These are phyloP conservation scores for Zarea fungicola DNA, from an alignment of 2,329 filamentous ascomycete genomes.

Conservation along the genomic window DNA sequence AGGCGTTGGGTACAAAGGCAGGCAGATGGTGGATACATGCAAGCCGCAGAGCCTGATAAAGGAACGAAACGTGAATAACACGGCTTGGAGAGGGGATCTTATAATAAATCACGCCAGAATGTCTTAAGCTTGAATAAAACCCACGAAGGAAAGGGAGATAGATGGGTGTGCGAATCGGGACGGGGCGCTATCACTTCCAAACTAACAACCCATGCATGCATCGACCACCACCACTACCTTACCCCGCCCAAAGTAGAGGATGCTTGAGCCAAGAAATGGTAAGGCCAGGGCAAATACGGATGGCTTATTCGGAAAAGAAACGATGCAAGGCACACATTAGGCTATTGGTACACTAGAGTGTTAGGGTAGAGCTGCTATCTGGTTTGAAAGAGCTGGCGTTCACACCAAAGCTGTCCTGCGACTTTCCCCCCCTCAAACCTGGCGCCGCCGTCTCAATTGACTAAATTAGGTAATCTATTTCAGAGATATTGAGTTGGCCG, in stretches of 20 bases:
- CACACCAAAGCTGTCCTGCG: background rate
- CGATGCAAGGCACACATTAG: conserved; percentile 1
- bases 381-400: background rate
- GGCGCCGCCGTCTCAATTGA: background rate
- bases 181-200: background rate
- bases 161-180: background rate
- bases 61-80: background rate
- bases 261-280: background rate
- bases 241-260: background rate
- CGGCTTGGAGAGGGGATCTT: background rate
- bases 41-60: background rate
- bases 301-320: background rate
- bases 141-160: background rate
- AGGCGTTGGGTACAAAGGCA: background rate
- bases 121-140: background rate
- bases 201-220: background rate
- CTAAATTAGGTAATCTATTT: background rate
- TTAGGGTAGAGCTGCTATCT: background rate
- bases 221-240: background rate
- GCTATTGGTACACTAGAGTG: background rate
- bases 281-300: background rate
- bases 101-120: background rate
- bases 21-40: background rate
- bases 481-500: background rate
- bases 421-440: background rate